phyloP scores from a whole-genome alignment of 495 filamentous ascomycete species.

The Daldinia grandis region DNA sequence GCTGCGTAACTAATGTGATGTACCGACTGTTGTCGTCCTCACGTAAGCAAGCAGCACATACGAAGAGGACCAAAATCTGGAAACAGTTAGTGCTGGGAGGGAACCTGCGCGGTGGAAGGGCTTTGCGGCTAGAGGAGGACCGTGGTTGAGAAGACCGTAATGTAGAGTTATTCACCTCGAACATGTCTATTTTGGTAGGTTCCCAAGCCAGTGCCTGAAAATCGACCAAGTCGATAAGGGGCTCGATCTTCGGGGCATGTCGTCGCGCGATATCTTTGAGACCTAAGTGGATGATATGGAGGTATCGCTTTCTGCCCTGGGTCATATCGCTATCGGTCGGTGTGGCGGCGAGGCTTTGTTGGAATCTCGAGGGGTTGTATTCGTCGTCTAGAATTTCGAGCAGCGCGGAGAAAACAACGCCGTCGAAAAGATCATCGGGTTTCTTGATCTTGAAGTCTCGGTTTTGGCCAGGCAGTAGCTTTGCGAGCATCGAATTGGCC shows the following conservation, averaged over 20 bases:
- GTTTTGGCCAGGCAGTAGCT: slow-evolving; percentile 31
- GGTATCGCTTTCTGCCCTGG: slow-evolving; percentile 34
- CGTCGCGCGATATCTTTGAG: slow-evolving; percentile 38
- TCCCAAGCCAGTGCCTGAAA: slow-evolving; percentile 41
- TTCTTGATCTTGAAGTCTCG: slow-evolving; percentile 45
- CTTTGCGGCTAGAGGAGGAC: neutral
- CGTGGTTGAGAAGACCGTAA: neutral
- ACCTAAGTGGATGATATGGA: slow-evolving; percentile 45
- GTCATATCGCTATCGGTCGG: slow-evolving; percentile 28
- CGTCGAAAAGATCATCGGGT: slow-evolving; percentile 74
- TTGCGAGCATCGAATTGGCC: slow-evolving; percentile 42
- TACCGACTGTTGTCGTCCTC: slow-evolving; percentile 38
- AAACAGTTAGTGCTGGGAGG: slow-evolving; percentile 3
- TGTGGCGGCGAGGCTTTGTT: slow-evolving; percentile 51
- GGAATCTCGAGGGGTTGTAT: slow-evolving; percentile 73
- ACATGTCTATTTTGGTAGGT: slow-evolving; percentile 39
- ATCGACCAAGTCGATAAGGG: slow-evolving; percentile 38
- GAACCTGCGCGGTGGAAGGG: neutral
- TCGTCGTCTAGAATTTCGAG: slow-evolving; percentile 68
- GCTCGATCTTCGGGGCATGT: slow-evolving; percentile 35
- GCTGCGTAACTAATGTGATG: slow-evolving; percentile 20
- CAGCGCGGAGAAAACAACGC: slow-evolving; percentile 68
- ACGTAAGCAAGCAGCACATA: slow-evolving; percentile 37
- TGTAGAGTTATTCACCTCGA: slow-evolving; percentile 36
- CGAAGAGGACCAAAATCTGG: slow-evolving; percentile 40